Percentiles rank a stretch among this genome's conserved stretches.
Conservation (phyloP, 257 asterid genomes). For the Linderniella brevidens region DNA sequence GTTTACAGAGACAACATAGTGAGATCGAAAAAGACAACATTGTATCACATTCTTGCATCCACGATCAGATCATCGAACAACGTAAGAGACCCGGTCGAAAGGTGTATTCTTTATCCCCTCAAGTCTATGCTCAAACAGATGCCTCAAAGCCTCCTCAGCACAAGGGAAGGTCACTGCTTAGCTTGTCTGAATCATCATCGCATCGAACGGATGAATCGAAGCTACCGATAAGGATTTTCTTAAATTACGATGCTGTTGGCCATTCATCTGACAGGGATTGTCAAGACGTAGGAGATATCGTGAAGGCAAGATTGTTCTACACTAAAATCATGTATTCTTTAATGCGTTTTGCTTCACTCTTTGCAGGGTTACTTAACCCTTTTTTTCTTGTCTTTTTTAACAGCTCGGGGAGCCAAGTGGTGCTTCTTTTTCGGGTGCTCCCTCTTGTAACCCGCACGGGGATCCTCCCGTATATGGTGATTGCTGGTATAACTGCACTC, state of each 20-base stretch:
- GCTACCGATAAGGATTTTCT: slow-evolving; percentile 73
- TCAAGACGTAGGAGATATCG: slow-evolving; percentile 59
- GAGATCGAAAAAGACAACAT: slow-evolving; percentile 21
- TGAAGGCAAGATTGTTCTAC: slow-evolving; percentile 40
- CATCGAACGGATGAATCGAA: slow-evolving; percentile 25
- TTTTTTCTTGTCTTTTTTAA: slow-evolving; percentile 8
- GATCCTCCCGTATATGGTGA: slow-evolving; percentile 63
- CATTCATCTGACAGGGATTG: slow-evolving; percentile 96
- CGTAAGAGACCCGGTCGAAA: slow-evolving; percentile 53
- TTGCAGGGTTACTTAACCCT: not conserved
- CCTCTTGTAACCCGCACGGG: slow-evolving; percentile 66
- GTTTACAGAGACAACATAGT: slow-evolving; percentile 19
- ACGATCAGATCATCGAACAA: slow-evolving; percentile 59
- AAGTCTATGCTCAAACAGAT: slow-evolving; percentile 38
- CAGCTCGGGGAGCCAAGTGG: slow-evolving; percentile 72
- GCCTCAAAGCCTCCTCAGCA: slow-evolving; percentile 15
- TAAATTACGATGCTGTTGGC: slow-evolving; percentile 96
- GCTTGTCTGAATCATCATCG: slow-evolving; percentile 16
- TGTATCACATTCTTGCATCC: slow-evolving; percentile 61
- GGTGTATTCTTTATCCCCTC: slow-evolving; percentile 58
- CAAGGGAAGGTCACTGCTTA: slow-evolving; percentile 48
- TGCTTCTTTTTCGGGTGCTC: slow-evolving; percentile 53
- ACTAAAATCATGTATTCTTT: not conserved
- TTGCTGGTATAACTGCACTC: slow-evolving; percentile 71
- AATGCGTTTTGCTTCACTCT: slow-evolving; percentile 8